phyloP scores from a whole-genome alignment of 768 basidiomycete genomes.

The Crassisporium funariophilum region DNA sequence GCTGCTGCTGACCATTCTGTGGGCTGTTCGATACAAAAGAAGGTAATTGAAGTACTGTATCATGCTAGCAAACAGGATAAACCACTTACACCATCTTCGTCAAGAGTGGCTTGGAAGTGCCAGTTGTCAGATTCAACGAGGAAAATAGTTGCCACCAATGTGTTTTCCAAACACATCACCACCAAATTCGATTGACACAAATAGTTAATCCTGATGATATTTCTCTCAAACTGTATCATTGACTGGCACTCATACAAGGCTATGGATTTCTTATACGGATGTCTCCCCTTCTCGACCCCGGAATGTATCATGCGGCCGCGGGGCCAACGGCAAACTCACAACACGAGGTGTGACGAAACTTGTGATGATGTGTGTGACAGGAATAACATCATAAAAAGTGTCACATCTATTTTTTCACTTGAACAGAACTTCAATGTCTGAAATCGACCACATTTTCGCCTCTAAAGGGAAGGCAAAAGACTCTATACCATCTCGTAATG shows the following conservation, averaged over 20 bases:
- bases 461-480: constrained; percentile 42
- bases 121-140: too few species aligned
- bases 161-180: too few species aligned
- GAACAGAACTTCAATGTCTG: constrained; percentile 47
- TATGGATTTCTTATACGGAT: too few species aligned
- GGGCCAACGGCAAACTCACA: too few species aligned
- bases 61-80: constrained; percentile 9
- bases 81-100: constrained; percentile 36
- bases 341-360: not conserved
- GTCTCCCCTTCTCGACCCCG: too few species aligned
- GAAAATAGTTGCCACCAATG: too few species aligned
- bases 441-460: constrained; percentile 88
- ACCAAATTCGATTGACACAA: not conserved
- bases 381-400: constrained; percentile 5
- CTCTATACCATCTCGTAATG: constrained; percentile 17
- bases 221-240: too few species aligned
- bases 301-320: too few species aligned
- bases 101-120: too few species aligned
- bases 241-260: too few species aligned
- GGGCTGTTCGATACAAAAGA: constrained; percentile 27
- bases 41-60: constrained; percentile 3
- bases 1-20: constrained; percentile 44
- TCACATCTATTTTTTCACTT: constrained; percentile 12
- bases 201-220: not conserved
- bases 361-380: constrained; percentile 6